Evolutionary conservation across 2,329 filamentous ascomycete genomes (phyloP).

Genomic region (Scleromitrula shiraiana): DNA sequence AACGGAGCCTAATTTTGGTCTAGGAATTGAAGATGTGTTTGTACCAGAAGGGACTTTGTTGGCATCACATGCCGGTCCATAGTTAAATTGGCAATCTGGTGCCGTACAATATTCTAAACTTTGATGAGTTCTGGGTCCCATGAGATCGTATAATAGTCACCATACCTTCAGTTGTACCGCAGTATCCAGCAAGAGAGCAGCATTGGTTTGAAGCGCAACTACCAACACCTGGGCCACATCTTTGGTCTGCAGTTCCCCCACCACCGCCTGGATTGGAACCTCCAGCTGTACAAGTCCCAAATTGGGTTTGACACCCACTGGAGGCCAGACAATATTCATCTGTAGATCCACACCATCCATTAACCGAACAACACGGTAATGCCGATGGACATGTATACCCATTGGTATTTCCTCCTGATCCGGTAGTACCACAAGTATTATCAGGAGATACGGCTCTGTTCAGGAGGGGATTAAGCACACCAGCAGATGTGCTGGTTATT

Average conservation of each 20-base stretch:
- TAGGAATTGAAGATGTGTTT: slow-evolving; percentile 40
- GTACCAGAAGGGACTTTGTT: slow-evolving; percentile 45
- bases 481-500: neutral
- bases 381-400: slow-evolving; percentile 20
- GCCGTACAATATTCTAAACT: slow-evolving; percentile 15
- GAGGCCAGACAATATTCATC: slow-evolving; percentile 6
- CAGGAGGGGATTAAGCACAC: neutral
- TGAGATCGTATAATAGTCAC: neutral
- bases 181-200: slow-evolving; percentile 14
- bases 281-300: slow-evolving; percentile 27
- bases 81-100: slow-evolving; percentile 15
- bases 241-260: slow-evolving; percentile 40
- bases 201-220: slow-evolving; percentile 12
- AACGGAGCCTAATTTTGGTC: slow-evolving; percentile 45
- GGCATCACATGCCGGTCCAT: slow-evolving; percentile 41
- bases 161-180: slow-evolving; percentile 4
- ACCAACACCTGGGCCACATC: slow-evolving; percentile 27
- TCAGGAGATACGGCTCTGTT: slow-evolving; percentile 9
- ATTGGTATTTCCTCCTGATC: slow-evolving; percentile 7
- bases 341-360: slow-evolving; percentile 14
- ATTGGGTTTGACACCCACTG: slow-evolving; percentile 18
- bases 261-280: slow-evolving; percentile 41
- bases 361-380: slow-evolving; percentile 26
- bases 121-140: neutral
- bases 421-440: slow-evolving; percentile 13